These are phyloP conservation scores for Vigna unguiculata DNA, from an alignment of 306 rosid genomes.

Conservation along the genomic window DNA sequence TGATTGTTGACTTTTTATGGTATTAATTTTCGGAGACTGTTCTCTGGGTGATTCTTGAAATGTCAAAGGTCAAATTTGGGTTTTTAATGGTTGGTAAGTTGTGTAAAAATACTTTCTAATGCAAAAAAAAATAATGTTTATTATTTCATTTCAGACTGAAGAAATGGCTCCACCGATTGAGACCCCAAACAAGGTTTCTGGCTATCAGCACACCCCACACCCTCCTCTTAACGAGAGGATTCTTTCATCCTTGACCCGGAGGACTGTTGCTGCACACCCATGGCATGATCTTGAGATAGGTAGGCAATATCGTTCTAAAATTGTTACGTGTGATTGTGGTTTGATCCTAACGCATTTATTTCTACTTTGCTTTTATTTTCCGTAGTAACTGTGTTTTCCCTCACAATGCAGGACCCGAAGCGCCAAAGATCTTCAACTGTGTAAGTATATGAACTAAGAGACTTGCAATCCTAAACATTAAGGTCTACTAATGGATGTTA, in stretches of 20 bases:
- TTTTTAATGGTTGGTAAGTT: not conserved
- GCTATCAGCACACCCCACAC: constrained; percentile 44
- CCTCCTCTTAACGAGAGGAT: constrained; percentile 97
- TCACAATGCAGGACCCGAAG: constrained; percentile 82
- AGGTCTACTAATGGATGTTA: not conserved
- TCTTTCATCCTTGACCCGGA: constrained; percentile 91
- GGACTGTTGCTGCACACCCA: constrained; percentile 97
- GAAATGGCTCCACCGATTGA: constrained; percentile 81
- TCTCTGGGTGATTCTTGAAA: not conserved
- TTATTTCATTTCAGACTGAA: constrained; percentile 50
- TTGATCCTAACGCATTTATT: not conserved
- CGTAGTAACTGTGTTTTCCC: constrained; percentile 29
- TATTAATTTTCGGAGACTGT: constrained; percentile 1
- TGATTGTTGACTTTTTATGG: constrained; percentile 6
- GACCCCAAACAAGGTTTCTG: constrained; percentile 55
- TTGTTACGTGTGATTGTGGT: not conserved
- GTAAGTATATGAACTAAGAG: constrained; percentile 59
- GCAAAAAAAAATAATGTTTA: not conserved
- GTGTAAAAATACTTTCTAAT: constrained; percentile 16
- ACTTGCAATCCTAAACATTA: not conserved
- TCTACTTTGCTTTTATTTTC: not conserved
- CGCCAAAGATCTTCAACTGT: constrained; percentile 89
- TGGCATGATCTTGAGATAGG: constrained; percentile 99
- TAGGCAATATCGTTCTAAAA: constrained; percentile 31
- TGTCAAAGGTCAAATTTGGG: constrained; percentile 6